Base-by-base conservation (phyloP, 108 stramenopile genomes). In the Nannochloropsis granulata region DNA sequence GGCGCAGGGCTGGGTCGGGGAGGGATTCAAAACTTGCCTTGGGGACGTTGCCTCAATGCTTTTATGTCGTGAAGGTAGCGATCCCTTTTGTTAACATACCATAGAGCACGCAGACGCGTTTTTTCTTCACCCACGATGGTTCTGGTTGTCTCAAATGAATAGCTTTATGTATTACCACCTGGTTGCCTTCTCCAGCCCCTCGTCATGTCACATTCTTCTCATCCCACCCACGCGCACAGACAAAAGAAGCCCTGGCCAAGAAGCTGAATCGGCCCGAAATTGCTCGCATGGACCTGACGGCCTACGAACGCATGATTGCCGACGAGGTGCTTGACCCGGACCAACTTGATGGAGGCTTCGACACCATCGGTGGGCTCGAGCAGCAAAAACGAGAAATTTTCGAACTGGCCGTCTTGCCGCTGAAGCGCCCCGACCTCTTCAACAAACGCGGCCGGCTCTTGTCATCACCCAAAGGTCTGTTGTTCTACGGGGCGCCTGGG, bases 341-440 rank as follows among this genome's bases (percentile, higher is more conserved):
- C 23, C 24, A 80, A 24, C 13, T 92, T 92, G 85, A 86, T 95
- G n/a, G 44, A 84, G 13, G 89, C 0, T 97, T 97, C 92, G 84
- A 89, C 21, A 94, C 94, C 82, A 94, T 98, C 85, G 97, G 95
- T 11, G 97, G 97, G 11, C 86, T 98, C 81, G 94, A 94, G 80
- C 86, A 93, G 13, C 92, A 93, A 43, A 95, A 94, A 82, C 85
- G 92, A 19, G 96, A 97, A 87, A 88, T 99, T 23, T 94, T 93
- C 84, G 95, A 98, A 44, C 86, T 97, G 44, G 96, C 95, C 16
- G 93, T 96, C 12, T 82, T 97, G 85, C 98, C 98, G 12, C 88
- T 99, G 44, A 83, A 94, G 21, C 86, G 94, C 25, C 95, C 97
- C 14, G 95, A 97, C 81, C 83, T 96, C 23, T 95, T 94, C 86